Conservation (phyloP, 2,329 filamentous ascomycete species). For the Emergomyces africanus region DNA sequence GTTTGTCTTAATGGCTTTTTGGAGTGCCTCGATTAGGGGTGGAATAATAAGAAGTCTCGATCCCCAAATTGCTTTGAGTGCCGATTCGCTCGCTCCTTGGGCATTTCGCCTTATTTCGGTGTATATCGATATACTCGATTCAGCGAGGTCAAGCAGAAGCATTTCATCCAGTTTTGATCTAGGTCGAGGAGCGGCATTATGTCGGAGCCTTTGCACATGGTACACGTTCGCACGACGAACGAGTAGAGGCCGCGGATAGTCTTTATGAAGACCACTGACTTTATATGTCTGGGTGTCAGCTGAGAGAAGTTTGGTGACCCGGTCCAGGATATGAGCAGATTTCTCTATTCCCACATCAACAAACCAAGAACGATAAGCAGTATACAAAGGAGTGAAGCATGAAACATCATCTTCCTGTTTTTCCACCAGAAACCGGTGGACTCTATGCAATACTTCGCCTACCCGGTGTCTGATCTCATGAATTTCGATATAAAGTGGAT, state of each 20-base stretch:
- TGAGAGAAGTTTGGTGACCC: conserved; percentile 70
- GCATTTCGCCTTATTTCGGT: conserved; percentile 92
- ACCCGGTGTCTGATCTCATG: conserved; percentile 70
- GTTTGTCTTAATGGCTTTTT: conserved; percentile 61
- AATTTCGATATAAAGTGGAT: conserved; percentile 58
- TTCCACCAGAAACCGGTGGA: conserved; percentile 69
- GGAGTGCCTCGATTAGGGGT: conserved; percentile 65
- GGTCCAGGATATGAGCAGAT: conserved; percentile 83
- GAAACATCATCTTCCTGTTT: conserved; percentile 92
- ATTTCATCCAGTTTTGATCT: conserved; percentile 83
- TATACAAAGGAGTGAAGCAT: conserved; percentile 87
- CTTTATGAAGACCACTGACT: conserved; percentile 80
- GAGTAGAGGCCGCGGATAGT: conserved; percentile 83
- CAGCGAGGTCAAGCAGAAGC: conserved; percentile 72
- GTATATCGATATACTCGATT: conserved; percentile 82
- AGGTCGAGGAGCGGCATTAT: conserved; percentile 78
- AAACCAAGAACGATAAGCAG: conserved; percentile 90
- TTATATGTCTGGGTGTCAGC: conserved; percentile 88
- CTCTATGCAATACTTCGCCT: conserved; percentile 66
- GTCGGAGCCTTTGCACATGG: conserved; percentile 82
- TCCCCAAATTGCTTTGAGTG: conserved; percentile 80
- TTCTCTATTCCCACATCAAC: conserved; percentile 94
- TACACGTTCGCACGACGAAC: conserved; percentile 90
- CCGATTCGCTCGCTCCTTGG: conserved; percentile 83
- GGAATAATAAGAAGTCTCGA: conserved; percentile 82